These are phyloP conservation scores for Circinella umbellata DNA, from an alignment of 371 early-diverging fungal species.

Conservation along the genomic window DNA sequence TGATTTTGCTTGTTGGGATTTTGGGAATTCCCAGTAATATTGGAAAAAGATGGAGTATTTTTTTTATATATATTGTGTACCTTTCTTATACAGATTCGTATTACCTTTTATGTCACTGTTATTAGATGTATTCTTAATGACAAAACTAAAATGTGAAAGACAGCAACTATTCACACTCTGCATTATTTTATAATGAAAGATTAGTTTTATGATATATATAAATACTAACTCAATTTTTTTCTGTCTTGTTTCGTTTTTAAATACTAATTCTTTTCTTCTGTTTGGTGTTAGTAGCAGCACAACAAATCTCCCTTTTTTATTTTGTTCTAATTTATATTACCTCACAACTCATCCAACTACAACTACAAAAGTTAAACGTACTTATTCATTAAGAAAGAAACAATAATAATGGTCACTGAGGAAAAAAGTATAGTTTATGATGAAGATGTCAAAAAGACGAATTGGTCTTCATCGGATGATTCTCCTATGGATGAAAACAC, in stretches of 20 bases:
- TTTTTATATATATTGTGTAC: neutral
- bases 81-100: too few species aligned
- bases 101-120: neutral
- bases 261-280: too few species aligned
- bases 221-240: too few species aligned
- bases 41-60: neutral
- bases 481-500: neutral
- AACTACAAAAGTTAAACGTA: too few species aligned
- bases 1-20: neutral
- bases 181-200: too few species aligned
- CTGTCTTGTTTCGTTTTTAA: too few species aligned
- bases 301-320: too few species aligned
- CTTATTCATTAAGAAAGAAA: too few species aligned
- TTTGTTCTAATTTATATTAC: too few species aligned
- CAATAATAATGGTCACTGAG: neutral
- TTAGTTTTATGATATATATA: too few species aligned
- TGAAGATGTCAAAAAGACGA: conserved; percentile 1
- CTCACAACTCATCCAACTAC: too few species aligned
- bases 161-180: conserved; percentile 3
- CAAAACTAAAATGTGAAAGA: conserved; percentile 3
- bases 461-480: neutral
- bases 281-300: too few species aligned
- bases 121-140: neutral
- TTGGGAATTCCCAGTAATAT: conserved; percentile 3
- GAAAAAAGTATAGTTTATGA: conserved; percentile 1